Evolutionary conservation across 2,329 filamentous ascomycete genomes (phyloP).

Genomic region (Reticulascus tulasneorum): DNA sequence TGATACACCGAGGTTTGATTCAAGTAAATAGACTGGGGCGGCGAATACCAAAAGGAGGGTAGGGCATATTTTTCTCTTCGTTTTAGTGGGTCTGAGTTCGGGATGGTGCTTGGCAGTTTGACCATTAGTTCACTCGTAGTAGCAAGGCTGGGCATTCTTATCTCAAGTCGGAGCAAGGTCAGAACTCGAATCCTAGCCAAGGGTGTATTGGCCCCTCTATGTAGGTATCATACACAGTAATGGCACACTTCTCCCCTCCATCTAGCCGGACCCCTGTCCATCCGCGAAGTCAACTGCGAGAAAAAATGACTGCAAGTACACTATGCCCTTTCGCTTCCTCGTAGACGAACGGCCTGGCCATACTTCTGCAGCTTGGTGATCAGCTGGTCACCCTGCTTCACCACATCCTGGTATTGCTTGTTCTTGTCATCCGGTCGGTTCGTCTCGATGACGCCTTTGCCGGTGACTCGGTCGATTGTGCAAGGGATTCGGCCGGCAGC

Average conservation of each 20-base stretch:
- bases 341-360: constrained; percentile 88
- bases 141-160: no score
- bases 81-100: no score
- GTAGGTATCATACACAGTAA: constrained; percentile 26
- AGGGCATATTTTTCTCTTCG: no score
- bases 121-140: no score
- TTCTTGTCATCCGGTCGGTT: constrained; percentile 99
- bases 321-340: constrained; percentile 91
- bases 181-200: constrained; percentile 10
- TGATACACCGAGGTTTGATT: no score
- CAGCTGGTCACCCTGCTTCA: constrained; percentile 94
- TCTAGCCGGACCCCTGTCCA: no score
- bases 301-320: no score
- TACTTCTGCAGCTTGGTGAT: constrained; percentile 99
- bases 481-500: constrained; percentile 90
- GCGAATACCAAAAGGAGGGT: not conserved
- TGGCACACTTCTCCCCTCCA: constrained; percentile 15
- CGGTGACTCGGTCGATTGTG: constrained; percentile 95
- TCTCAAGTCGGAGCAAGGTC: no score
- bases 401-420: constrained; percentile 97
- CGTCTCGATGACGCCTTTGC: constrained; percentile 95
- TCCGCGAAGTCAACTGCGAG: no score
- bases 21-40: constrained; percentile 2
- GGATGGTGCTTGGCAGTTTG: no score
- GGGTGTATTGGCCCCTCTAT: constrained; percentile 21